These are phyloP conservation scores for Besnoitia besnoiti DNA, from an alignment of 169 alveolate species.

Conservation along the genomic window DNA sequence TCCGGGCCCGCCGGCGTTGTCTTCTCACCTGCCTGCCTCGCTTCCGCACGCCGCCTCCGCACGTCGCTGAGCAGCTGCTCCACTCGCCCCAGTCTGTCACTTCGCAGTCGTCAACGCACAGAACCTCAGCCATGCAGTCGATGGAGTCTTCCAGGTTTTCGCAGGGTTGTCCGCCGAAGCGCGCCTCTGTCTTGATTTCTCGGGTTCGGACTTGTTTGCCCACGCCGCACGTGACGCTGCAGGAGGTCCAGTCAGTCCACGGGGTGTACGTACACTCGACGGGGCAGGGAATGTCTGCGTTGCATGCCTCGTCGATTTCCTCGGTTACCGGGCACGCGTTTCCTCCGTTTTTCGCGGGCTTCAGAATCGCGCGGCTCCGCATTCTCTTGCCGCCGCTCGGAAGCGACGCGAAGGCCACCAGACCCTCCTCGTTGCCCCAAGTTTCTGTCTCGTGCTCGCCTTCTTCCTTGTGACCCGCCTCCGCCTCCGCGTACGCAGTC, in stretches of 20 bases:
- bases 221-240: conserved; percentile 74
- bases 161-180: conserved; percentile 62
- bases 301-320: conserved; percentile 70
- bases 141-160: conserved; percentile 43
- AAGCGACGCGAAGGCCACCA: not conserved
- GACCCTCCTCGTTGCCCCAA: not conserved
- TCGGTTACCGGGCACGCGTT: conserved; percentile 51
- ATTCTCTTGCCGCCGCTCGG: conserved; percentile 44
- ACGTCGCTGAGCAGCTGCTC: conserved; percentile 74
- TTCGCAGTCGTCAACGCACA: conserved; percentile 65
- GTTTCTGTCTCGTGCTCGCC: not conserved
- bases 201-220: conserved; percentile 72
- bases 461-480: not conserved
- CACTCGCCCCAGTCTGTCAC: conserved; percentile 74
- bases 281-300: conserved; percentile 74
- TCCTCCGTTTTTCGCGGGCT: conserved; percentile 35
- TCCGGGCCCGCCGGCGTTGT: not conserved
- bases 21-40: conserved; percentile 65
- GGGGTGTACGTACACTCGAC: conserved; percentile 74
- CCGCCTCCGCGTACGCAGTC: too few relatives aligned
- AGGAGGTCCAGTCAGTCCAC: conserved; percentile 77
- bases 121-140: conserved; percentile 41
- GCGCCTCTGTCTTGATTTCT: conserved; percentile 39
- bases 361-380: conserved; percentile 47
- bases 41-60: conserved; percentile 77